Conservation (phyloP, 805 yeast species). For the Lachancea thermotolerans region DNA sequence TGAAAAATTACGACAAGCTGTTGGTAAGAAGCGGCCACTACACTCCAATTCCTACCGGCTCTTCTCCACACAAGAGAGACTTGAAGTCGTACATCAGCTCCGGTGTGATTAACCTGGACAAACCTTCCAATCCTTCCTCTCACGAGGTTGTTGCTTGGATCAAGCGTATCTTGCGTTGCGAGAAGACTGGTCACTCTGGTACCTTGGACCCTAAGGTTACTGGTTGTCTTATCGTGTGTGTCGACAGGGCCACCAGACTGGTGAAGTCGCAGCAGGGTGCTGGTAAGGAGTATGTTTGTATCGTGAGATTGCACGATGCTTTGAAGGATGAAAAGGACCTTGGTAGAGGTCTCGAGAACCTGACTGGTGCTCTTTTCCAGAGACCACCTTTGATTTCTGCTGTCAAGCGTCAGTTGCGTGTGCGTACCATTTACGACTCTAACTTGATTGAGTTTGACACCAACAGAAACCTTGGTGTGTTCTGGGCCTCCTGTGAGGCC, state of each 20-base stretch:
- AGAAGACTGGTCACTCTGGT: conserved; percentile 98
- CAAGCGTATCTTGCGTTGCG: conserved; percentile 89
- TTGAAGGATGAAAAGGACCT: conserved; percentile 84
- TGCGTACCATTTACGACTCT: conserved; percentile 94
- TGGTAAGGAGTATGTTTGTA: conserved; percentile 98
- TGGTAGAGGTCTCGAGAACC: conserved; percentile 80
- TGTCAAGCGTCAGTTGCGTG: conserved; percentile 97
- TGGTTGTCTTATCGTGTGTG: conserved; percentile 96
- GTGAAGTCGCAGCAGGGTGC: conserved; percentile 99
- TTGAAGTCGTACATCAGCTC: conserved; percentile 81
- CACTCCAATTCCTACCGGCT: conserved; percentile 94
- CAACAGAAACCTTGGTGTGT: conserved; percentile 93
- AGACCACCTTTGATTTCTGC: conserved; percentile 99
- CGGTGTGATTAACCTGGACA: conserved; percentile 95
- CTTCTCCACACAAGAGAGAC: conserved; percentile 92
- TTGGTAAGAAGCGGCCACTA: conserved; percentile 95
- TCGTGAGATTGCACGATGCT: conserved; percentile 91
- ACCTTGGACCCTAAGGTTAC: conserved; percentile 98
- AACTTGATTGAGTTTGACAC: conserved; percentile 93
- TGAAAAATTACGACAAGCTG: conserved; percentile 90
- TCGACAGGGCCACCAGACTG: conserved; percentile 95
- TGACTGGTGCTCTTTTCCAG: conserved; percentile 98
- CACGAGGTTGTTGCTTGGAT: conserved; percentile 99
- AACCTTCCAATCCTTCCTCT: conserved; percentile 96
- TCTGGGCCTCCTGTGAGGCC: conserved; percentile 99